These are phyloP conservation scores for Lippia alba DNA, from an alignment of 305 asterid genomes.

Conservation along the genomic window DNA sequence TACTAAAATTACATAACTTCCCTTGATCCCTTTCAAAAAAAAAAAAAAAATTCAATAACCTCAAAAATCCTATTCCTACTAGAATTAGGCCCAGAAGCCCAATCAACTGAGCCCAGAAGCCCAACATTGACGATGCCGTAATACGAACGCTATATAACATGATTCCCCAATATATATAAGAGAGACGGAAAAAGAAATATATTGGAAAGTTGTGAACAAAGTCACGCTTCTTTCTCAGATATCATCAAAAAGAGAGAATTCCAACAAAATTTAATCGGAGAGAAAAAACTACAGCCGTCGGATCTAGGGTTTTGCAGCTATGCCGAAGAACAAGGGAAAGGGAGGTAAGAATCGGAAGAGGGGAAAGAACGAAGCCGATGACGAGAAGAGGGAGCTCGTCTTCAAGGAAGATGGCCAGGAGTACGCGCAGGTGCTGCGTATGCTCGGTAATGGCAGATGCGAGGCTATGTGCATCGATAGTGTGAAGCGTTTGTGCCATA, in stretches of 20 bases:
- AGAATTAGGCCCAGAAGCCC: not conserved
- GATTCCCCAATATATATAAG: too few relatives aligned
- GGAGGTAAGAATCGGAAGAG: conserved; percentile 68
- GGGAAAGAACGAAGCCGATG: conserved; percentile 62
- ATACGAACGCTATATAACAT: conserved; percentile 22
- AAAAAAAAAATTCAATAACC: too few relatives aligned
- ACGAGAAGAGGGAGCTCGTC: conserved; percentile 55
- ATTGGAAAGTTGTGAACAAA: not conserved
- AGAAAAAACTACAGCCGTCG: not conserved
- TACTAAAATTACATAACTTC: too few relatives aligned
- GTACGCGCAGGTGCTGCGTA: conserved; percentile 55
- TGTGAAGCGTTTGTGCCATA: conserved; percentile 50
- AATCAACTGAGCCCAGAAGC: too few relatives aligned
- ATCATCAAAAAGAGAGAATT: not conserved
- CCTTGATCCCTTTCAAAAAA: too few relatives aligned
- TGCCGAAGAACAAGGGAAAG: conserved; percentile 69
- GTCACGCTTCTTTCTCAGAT: conserved; percentile 8
- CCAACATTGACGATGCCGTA: conserved; percentile 28
- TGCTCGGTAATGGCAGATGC: conserved; percentile 58
- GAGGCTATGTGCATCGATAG: conserved; percentile 56
- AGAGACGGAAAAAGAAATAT: too few relatives aligned
- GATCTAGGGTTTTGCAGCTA: conserved; percentile 39
- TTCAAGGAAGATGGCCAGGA: conserved; percentile 64
- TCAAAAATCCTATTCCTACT: too few relatives aligned
- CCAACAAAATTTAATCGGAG: not conserved